Evolutionary conservation across 208 protist species (phyloP).

Genomic region (Entamoeba nuttalli): DNA sequence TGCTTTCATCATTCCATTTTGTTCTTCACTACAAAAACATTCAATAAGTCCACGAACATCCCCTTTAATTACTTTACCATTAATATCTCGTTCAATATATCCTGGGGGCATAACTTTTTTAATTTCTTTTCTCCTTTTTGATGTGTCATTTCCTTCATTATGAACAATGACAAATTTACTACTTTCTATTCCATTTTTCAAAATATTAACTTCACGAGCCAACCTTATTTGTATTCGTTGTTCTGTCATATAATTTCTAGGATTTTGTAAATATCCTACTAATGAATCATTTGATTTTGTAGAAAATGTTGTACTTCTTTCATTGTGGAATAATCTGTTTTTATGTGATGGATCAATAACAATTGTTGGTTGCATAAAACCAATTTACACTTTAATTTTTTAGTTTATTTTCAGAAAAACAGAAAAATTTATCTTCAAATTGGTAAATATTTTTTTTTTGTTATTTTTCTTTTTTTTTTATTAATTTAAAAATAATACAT

Average conservation of each 20-base stretch:
- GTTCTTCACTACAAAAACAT: neutral
- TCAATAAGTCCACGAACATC: neutral
- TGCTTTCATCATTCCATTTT: neutral
- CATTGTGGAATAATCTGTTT: too few relatives aligned
- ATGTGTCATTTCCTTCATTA: neutral
- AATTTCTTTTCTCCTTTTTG: neutral
- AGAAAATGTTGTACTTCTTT: too few relatives aligned
- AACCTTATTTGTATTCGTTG: neutral
- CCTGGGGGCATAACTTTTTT: neutral
- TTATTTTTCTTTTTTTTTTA: too few relatives aligned
- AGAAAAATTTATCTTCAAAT: too few relatives aligned
- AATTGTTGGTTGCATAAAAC: too few relatives aligned
- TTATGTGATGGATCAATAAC: too few relatives aligned
- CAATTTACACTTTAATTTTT: too few relatives aligned
- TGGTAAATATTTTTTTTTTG: too few relatives aligned
- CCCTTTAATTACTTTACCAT: neutral
- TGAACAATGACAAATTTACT: too few relatives aligned
- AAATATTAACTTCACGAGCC: neutral
- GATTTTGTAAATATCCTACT: neutral
- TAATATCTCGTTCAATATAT: neutral
- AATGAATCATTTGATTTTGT: neutral
- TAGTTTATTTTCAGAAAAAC: too few relatives aligned
- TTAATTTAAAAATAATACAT: too few relatives aligned
- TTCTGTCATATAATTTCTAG: neutral
- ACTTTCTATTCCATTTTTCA: neutral